Conservation (phyloP, 2,329 filamentous ascomycete genomes). For the Clarireedia paspali region DNA sequence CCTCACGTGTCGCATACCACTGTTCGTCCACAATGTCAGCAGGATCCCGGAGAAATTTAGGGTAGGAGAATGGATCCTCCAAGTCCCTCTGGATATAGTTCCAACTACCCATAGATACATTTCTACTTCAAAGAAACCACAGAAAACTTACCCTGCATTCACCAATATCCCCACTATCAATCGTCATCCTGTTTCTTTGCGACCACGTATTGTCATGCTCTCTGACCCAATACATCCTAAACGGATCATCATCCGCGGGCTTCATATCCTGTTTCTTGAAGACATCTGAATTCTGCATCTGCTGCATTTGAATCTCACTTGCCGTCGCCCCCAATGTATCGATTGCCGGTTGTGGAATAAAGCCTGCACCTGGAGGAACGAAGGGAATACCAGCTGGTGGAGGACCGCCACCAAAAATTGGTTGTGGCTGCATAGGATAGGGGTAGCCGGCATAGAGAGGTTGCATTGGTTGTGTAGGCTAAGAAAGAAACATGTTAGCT, state of each 20-base stretch:
- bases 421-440: neutral
- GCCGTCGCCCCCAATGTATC: slow-evolving; percentile 16
- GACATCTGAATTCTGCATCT: slow-evolving; percentile 20
- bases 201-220: slow-evolving; percentile 54
- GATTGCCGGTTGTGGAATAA: slow-evolving; percentile 15
- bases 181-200: slow-evolving; percentile 50
- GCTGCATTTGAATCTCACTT: slow-evolving; percentile 19
- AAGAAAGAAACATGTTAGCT: neutral
- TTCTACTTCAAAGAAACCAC: neutral
- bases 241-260: slow-evolving; percentile 51
- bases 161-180: slow-evolving; percentile 46
- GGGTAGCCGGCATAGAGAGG: neutral
- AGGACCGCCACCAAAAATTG: neutral
- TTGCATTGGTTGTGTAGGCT: neutral
- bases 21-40: slow-evolving; percentile 25
- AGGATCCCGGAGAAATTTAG: no score
- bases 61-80: neutral
- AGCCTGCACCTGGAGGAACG: slow-evolving; percentile 2
- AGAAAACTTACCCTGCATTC: slow-evolving; percentile 33
- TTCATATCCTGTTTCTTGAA: slow-evolving; percentile 48
- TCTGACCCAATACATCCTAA: slow-evolving; percentile 53
- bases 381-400: slow-evolving; percentile 6
- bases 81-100: no score
- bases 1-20: slow-evolving; percentile 50
- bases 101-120: neutral